Evolutionary conservation across 371 early-diverging fungal genomes (phyloP), one percentile per base, ranked within the genome.

Genomic region (Gilbertella persicaria): DNA sequence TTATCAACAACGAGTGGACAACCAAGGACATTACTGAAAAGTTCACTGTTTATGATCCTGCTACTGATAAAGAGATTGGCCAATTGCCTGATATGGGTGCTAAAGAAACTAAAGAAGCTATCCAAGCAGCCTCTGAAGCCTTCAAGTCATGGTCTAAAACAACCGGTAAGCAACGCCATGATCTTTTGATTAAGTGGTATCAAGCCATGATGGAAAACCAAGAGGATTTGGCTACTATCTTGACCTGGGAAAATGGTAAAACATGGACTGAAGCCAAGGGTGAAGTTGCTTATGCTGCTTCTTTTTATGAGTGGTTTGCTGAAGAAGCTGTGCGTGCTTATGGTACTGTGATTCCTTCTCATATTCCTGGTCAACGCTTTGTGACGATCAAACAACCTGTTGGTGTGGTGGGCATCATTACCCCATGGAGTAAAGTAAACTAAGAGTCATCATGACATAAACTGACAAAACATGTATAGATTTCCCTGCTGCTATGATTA

Each of bases 401-500:
- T 14, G 96, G 96, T 45, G 91, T 92, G 14, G 88, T 82, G 8
- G 91, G 89, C 21, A 71, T 93, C 25, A 86, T 96, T 37, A 94
- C 95, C 4, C 96, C 96, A n/a, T 96, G 93, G 91, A 96, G 81
- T 80, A 80, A 58, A 72, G 72, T n/a, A 8, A 20, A 26, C 12
- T 4, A 26, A 9, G 21, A 25, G 29, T 37, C 14, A 50, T 25
- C 24, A 35, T 30, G 33, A 37, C 24, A 23, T n/a, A 37, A 51
- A 25, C 36, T 39, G 21, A 47, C 17, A 25, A 1, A 7, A 8
- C 17, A 33, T 41, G 1, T 10, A 7, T 28, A 80, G 83, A 96
- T 63, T 96, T 96, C 66, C 96, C 95, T 12, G 82, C 67, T 58
- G 96, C 96, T 16, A 94, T 96, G 95, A 80, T 93, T 9, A 88